These are phyloP conservation scores for Heritiera fomes DNA, from an alignment of 345 rosid species.

Conservation along the genomic window DNA sequence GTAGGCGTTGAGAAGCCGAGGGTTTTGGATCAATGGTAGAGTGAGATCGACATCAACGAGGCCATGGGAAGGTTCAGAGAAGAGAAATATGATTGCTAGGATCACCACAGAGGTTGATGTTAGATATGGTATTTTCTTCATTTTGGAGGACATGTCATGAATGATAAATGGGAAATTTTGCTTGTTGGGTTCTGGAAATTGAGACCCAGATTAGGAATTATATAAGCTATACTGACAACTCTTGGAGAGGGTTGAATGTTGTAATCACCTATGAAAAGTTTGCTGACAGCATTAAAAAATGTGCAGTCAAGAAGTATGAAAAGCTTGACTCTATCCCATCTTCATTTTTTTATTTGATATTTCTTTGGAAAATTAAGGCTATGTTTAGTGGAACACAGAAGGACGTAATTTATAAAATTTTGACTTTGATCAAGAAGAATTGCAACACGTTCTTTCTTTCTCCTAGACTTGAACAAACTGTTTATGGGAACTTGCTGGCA, in stretches of 20 bases:
- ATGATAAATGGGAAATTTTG: not conserved
- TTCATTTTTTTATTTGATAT: not conserved
- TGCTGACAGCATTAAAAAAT: slow-evolving; percentile 3
- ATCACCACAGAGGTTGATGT: slow-evolving; percentile 24
- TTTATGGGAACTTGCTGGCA: not conserved
- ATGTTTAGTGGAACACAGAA: slow-evolving; percentile 35
- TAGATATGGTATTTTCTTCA: slow-evolving; percentile 24
- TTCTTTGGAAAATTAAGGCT: not conserved
- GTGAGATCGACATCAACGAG: not conserved
- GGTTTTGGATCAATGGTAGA: slow-evolving; percentile 43
- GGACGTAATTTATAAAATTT: slow-evolving; percentile 26
- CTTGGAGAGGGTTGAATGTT: slow-evolving; percentile 22
- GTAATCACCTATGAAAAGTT: slow-evolving; percentile 9
- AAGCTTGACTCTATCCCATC: slow-evolving; percentile 25
- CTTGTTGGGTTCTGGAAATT: not conserved
- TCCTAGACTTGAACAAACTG: not conserved
- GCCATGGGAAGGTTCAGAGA: slow-evolving; percentile 25
- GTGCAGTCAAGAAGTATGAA: not conserved
- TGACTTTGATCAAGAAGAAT: slow-evolving; percentile 7
- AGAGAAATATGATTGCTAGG: slow-evolving; percentile 22
- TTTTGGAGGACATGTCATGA: slow-evolving; percentile 16
- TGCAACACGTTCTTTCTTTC: slow-evolving; percentile 2
- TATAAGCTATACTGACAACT: slow-evolving; percentile 10
- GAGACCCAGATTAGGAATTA: not conserved
- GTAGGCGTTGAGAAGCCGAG: slow-evolving; percentile 67